Base-by-base conservation (phyloP, 2,329 filamentous ascomycete species). In the Penicillium sp. region DNA sequence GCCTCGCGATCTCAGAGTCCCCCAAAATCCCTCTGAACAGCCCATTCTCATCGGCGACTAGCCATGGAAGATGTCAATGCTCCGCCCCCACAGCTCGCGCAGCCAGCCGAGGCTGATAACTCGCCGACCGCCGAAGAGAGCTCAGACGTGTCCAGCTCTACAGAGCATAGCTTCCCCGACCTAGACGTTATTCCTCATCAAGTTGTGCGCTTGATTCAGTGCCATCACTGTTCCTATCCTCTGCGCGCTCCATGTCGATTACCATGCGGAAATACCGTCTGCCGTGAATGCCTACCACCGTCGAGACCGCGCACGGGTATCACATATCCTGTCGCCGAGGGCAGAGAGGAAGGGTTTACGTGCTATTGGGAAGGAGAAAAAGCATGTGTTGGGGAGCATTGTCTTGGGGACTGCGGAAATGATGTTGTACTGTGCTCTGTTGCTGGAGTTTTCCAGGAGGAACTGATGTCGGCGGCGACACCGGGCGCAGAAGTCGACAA, bases 251-350 rank as follows among this genome's bases (percentile, higher is more conserved):
- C 89, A 4, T 75, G 88, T 41, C 86, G 86, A 0, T 70, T 95
- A 4, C 88, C 89, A 4, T 96, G 90, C 61, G 88, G 89, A 18
- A 80, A 84, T 57, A 83, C 83, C 8, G 65, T 94, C 8, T 96
- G 90, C 68, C 81, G 77, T 56, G 63, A 65, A 34, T 96, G 90
- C 64, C 67, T 94, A 2, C 89, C 89, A 1, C 67, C 78, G 32
- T 68, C 81, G 2, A 78, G 83, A 54, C 63, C 74, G 11, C 78
- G 88, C 30, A 71, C 72, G 33, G 80, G 87, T 46, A 86, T 94
- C 42, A 84, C 87, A 2, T 94, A 91, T 62, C 88, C 87, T 1
- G 80, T 80, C 11, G 75, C 76, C 1, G 77, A 81, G 5, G 80
- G 78, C 28, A 78, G 88, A 26, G 70, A 80, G 27, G 73, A 80